Evolutionary conservation across 2,329 filamentous ascomycete species (phyloP).

Genomic region (Huntiella abstrusa): DNA sequence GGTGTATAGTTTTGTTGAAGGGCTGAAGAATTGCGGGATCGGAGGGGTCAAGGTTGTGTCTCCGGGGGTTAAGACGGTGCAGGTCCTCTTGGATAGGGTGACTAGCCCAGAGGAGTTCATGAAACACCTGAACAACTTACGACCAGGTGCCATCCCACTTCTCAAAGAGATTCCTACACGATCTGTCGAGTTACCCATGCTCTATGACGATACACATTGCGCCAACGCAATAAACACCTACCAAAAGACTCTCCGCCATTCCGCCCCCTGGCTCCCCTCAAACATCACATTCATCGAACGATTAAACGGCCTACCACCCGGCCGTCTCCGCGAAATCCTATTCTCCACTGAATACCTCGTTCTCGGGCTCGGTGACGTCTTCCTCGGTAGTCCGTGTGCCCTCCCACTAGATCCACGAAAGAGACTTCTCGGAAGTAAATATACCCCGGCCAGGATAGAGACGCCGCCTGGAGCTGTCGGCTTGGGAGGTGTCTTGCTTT

Average conservation of each 20-base stretch:
- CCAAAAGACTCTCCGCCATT: conserved; percentile 38
- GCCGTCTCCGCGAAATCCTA: conserved; percentile 15
- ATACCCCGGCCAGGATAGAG: conserved; percentile 21
- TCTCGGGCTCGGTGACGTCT: conserved; percentile 22
- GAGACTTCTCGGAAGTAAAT: conserved; percentile 21
- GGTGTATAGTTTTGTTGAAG: conserved; percentile 19
- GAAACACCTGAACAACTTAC: conserved; percentile 9
- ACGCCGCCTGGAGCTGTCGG: conserved; percentile 20
- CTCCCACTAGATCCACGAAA: conserved; percentile 20
- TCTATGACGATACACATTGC: conserved; percentile 21
- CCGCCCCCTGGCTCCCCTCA: conserved; percentile 43
- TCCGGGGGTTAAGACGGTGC: conserved; percentile 20
- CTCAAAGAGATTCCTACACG: conserved; percentile 16
- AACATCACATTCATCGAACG: conserved; percentile 34
- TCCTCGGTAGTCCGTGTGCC: conserved; percentile 21
- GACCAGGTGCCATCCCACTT: neutral
- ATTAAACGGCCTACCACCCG: conserved; percentile 17
- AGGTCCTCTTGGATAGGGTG: conserved; percentile 16
- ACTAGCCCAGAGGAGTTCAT: conserved; percentile 14
- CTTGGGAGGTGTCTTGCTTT: conserved; percentile 21
- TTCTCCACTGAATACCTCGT: conserved; percentile 20
- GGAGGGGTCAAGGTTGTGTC: conserved; percentile 17
- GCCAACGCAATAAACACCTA: conserved; percentile 38
- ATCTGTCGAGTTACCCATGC: conserved; percentile 19
- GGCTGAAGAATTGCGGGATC: conserved; percentile 16